phyloP scores from a whole-genome alignment of 495 filamentous ascomycete species.

The Aspergillus wentii region DNA sequence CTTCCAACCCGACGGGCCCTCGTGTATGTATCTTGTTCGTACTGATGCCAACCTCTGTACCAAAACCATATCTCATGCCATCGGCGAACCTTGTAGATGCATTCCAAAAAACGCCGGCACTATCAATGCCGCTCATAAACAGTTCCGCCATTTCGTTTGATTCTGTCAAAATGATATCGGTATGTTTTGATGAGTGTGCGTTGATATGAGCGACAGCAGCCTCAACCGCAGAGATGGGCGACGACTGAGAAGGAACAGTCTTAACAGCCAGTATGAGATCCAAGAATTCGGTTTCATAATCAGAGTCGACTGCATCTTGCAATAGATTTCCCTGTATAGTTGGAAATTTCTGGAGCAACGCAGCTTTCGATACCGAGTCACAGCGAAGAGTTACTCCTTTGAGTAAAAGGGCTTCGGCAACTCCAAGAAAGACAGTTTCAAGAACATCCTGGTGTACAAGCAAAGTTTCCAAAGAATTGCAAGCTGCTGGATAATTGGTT shows the following conservation, averaged over 20 bases:
- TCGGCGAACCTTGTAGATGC: constrained; percentile 91
- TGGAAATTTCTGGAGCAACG: constrained; percentile 41
- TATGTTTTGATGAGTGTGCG: constrained; percentile 87
- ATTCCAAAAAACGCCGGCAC: constrained; percentile 95
- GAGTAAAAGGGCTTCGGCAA: constrained; percentile 64
- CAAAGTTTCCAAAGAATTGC: constrained; percentile 87
- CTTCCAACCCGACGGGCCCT: constrained; percentile 90
- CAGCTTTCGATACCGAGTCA: constrained; percentile 60
- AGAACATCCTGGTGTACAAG: constrained; percentile 76
- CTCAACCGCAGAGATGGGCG: constrained; percentile 40
- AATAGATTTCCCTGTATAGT: constrained; percentile 40
- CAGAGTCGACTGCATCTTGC: constrained; percentile 57
- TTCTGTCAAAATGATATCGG: constrained; percentile 81
- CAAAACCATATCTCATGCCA: constrained; percentile 95
- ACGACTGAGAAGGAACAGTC: constrained; percentile 48
- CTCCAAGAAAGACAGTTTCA: constrained; percentile 57
- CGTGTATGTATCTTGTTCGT: constrained; percentile 97
- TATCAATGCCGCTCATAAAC: constrained; percentile 84
- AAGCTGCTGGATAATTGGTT: constrained; percentile 91
- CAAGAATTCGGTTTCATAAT: constrained; percentile 89
- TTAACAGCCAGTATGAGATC: constrained; percentile 81
- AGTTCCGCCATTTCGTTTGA: constrained; percentile 58
- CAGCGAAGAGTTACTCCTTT: constrained; percentile 84
- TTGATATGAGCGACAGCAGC: constrained; percentile 88
- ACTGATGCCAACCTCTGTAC: constrained; percentile 95